Evolutionary conservation across 495 filamentous ascomycete genomes (phyloP), one percentile per base, ranked within the genome.

Genomic region (Podospora tetraspora): DNA sequence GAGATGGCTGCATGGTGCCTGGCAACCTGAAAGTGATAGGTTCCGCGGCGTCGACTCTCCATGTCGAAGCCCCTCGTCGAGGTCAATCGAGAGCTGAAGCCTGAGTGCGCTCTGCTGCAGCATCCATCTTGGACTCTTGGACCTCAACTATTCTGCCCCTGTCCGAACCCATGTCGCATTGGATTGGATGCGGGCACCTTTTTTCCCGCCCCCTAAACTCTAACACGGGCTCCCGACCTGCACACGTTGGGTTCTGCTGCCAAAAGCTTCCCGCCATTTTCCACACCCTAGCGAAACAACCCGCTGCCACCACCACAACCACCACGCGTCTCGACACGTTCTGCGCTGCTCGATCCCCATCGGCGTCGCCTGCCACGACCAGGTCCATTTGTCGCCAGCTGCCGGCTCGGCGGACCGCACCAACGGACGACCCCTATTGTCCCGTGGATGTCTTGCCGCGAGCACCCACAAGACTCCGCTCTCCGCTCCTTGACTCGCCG

Each of bases 131-230:
- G 43, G 43, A 52, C 43, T 43, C 13, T 43, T 43, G 37, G 37
- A 43, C 27, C 34, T 69, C 68, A 63, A 59, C 11, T 23, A 16
- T 43, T 43, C 34, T 43, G 34, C 22, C 21, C 25, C 43, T 59
- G 57, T 64, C 57, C 32, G 8, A 52, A 67, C 65, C 69, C 69
- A 60, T 71, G 69, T 60, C 63, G 27, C 52, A 43, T 34, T 22
- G 34, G 61, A 62, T 62, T 32, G 62, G 30, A 43, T 52, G 65
- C 65, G 43, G 68, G 69, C 69, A 71, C 64, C 57, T 68, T 71
- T 71, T 66, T 68, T 66, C 60, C 58, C 62, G 65, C 62, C 70
- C 70, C 70, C 70, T 71, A 71, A 71, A 71, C 70, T 71, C 65
- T 68, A 67, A 71, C 66, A 67, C 68, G 57, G 63, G 30, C 27